Evolutionary conservation across 2,329 filamentous ascomycete species (phyloP), one percentile per base, ranked within the genome.

Genomic region (Ophiostoma sp.): DNA sequence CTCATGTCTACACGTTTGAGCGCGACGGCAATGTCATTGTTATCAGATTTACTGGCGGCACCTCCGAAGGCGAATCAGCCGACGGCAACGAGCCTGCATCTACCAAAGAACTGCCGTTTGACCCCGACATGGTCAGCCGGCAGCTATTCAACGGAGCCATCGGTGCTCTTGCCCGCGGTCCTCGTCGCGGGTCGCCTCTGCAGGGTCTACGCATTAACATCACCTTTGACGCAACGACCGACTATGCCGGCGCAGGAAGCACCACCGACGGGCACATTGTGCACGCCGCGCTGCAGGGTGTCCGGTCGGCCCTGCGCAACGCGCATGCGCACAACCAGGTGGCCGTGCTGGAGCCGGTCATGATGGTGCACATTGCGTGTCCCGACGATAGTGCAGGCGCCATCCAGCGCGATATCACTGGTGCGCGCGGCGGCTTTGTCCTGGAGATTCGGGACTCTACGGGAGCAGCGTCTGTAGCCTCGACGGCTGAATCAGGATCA

Each of bases 341-440:
- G 0, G 85, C 86, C 1, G 82, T 99, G 54, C 90, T 98, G 81
- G 95, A 99, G 77, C 95, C 95, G 1, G 91, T 99, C 69, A 97
- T 98, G 93, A 89, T 89, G 72, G 92, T 92, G 5, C 88, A 90
- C 68, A 96, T 99, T 76, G 89, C 87, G 74, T 93, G 95, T 67
- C 92, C 95, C 68, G 94, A 97, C 79, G 84, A 85, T 6, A 89
- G 87, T 7, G 89, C 97, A 1, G 93, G 94, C 4, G 86, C 86
- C 4, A 91, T 99, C 11, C 89, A 94, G 23, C 91, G 94, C 73
- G 92, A 96, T 76, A 86, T 96, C 52, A 89, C 88, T 1, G 89
- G 90, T 1, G 86, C 88, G 0, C 85, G 92, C 0, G 92, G 92
- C 31, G 92, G 92, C 0, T 88, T 90, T 64, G 88, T 96, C 15